Base-by-base conservation (phyloP, 306 rosid species). In the Vigna nakashimae region DNA sequence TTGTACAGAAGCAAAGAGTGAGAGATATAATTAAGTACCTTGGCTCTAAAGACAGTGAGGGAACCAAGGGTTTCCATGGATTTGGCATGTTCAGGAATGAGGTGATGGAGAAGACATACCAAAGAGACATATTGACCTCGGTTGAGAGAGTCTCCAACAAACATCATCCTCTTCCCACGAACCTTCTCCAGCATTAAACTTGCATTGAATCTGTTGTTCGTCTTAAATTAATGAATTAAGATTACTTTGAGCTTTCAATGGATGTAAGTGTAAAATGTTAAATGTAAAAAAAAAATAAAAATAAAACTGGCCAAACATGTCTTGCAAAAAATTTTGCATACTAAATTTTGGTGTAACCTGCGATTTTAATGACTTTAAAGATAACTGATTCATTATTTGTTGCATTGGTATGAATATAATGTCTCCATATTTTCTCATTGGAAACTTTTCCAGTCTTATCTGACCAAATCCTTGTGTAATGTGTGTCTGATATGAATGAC, bases 141-240 rank as follows among this genome's bases (percentile, higher is more conserved):
- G 72, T 92, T 95, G 48, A 95, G 88, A 42, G 98, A 95, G 71
- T 95, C 98, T 28, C 98, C 98, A 1, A 89, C 88, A 63, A 83
- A 95, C 93, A 95, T 86, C 96, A 95, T 92, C 85, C 97, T 78
- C 88, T 89, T 95, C 71, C 98, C 97, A 36, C 98, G 92, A 15
- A 95, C 88, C 5, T 77, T n/a, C 87, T 95, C 99, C 18, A 95
- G 85, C 96, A 91, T 88, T 81, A 91, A 56, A 45, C 92, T 92
- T 0, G 92, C 99, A 72, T 92, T 91, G 88, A 91, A 95, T 48
- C 99, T 95, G 83, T 43, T 58, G 69, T 67, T 57, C 79, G 53
- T 80, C 3, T 63, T 58, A 57, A 26, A 77, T 57, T 2, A 58
- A 42, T 5, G 42, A 66, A 66, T 53, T 48, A 15, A 48, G 17